Percentiles rank a stretch among this genome's conserved stretches.
phyloP scores from a whole-genome alignment of 1,284 basidiomycete species.

The Naganishia liquefaciens region DNA sequence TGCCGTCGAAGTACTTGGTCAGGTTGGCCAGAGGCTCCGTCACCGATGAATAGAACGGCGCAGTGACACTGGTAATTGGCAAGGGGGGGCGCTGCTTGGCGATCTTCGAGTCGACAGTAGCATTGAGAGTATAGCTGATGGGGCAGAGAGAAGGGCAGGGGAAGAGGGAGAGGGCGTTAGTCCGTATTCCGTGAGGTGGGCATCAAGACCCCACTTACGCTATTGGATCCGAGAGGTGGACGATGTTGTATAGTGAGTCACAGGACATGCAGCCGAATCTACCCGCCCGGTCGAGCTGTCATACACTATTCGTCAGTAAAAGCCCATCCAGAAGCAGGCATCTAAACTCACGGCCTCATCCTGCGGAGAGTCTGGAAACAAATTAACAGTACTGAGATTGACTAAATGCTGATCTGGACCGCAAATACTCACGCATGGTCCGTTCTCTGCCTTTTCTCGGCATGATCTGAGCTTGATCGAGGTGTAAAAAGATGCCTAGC shows the following conservation, averaged over 20 bases:
- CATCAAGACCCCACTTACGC: constrained; percentile 43
- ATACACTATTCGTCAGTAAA: constrained; percentile 3
- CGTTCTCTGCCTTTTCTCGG: constrained; percentile 58
- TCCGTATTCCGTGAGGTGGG: not conserved
- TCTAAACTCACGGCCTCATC: constrained; percentile 54
- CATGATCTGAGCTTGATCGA: constrained; percentile 60
- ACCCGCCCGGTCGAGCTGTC: constrained; percentile 55
- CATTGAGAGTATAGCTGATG: constrained; percentile 48
- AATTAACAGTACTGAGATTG: not conserved
- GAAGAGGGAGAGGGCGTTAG: no score
- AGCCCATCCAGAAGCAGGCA: not conserved
- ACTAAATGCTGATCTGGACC: not conserved
- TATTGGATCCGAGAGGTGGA: constrained; percentile 59
- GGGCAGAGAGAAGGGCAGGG: constrained; percentile 13
- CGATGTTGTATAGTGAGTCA: constrained; percentile 58
- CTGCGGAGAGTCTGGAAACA: constrained; percentile 48
- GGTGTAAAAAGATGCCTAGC: constrained; percentile 59
- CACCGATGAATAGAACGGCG: constrained; percentile 51
- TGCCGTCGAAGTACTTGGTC: constrained; percentile 42
- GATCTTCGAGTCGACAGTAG: constrained; percentile 48
- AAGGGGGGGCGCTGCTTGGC: constrained; percentile 53
- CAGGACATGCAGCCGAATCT: constrained; percentile 60
- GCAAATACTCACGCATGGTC: constrained; percentile 48
- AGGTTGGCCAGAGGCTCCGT: constrained; percentile 42
- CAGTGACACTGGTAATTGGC: constrained; percentile 55